A percentile compares a stretch with the other conserved stretches of the same genome.
Evolutionary conservation across 495 filamentous ascomycete genomes (phyloP).

Genomic region (Cladorrhinum samala): DNA sequence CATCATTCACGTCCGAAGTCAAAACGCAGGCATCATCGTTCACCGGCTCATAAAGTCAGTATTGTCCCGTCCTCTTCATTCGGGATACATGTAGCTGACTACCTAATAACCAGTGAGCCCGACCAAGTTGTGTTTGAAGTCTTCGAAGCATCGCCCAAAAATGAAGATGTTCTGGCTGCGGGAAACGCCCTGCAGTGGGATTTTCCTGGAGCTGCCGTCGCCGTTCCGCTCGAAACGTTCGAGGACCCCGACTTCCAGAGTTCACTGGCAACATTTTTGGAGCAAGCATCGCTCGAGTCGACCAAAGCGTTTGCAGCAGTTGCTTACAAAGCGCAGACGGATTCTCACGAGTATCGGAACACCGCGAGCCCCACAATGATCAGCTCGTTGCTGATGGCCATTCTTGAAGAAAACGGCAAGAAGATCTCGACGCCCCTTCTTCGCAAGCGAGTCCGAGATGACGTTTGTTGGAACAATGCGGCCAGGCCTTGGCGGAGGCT

Average conservation of each 20-base stretch:
- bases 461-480: slow-evolving; percentile 42
- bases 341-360: slow-evolving; percentile 48
- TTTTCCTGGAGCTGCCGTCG: slow-evolving; percentile 34
- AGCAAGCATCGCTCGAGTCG: slow-evolving; percentile 51
- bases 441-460: slow-evolving; percentile 55
- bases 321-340: slow-evolving; percentile 42
- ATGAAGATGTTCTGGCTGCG: slow-evolving; percentile 37
- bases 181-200: slow-evolving; percentile 33
- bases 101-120: not conserved
- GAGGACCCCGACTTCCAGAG: slow-evolving; percentile 40
- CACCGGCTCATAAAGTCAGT: slow-evolving; percentile 37
- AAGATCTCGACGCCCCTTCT: slow-evolving; percentile 27
- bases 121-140: slow-evolving; percentile 40
- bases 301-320: slow-evolving; percentile 47
- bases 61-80: not conserved
- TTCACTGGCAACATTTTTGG: slow-evolving; percentile 48
- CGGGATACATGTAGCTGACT: not conserved
- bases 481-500: slow-evolving; percentile 51
- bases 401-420: slow-evolving; percentile 49
- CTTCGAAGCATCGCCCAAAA: slow-evolving; percentile 50
- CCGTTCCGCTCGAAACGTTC: slow-evolving; percentile 40
- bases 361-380: slow-evolving; percentile 49
- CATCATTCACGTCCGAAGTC: slow-evolving; percentile 44
- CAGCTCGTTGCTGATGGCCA: slow-evolving; percentile 48
- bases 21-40: slow-evolving; percentile 53